Conservation (phyloP, 1,139 yeast species). For the Pneumocystis jirovecii region DNA sequence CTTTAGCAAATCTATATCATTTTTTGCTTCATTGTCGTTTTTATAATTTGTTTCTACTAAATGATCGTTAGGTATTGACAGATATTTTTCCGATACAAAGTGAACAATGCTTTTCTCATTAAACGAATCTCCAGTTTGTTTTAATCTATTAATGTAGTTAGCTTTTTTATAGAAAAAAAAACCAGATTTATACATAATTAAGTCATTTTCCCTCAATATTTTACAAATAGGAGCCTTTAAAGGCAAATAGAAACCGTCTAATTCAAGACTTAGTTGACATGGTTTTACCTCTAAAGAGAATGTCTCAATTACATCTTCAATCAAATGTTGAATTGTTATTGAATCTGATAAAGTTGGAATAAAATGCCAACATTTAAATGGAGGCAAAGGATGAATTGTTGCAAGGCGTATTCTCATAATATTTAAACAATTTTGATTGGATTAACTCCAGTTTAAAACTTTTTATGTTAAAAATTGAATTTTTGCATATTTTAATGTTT, state of each 20-base stretch:
- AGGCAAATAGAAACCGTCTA: neutral
- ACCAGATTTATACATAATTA: neutral
- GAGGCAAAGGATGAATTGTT: neutral
- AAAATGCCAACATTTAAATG: neutral
- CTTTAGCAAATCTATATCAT: neutral
- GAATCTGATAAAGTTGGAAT: neutral
- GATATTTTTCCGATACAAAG: neutral
- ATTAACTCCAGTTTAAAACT: neutral
- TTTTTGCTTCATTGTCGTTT: neutral
- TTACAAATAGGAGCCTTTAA: neutral
- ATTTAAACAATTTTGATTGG: neutral
- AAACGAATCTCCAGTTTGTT: neutral
- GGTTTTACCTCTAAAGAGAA: neutral
- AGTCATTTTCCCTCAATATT: neutral
- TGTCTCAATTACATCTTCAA: neutral
- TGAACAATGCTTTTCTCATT: neutral
- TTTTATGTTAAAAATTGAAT: neutral
- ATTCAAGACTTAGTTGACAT: neutral
- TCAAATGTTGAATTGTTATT: neutral
- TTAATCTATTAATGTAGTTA: neutral
- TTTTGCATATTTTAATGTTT: neutral
- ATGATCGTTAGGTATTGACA: too few relatives aligned
- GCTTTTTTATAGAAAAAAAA: neutral
- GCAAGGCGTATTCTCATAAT: constrained; percentile 1
- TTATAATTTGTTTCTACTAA: neutral